phyloP scores from a whole-genome alignment of 2,329 filamentous ascomycete genomes.

The Aspergillus quadrilineatus region DNA sequence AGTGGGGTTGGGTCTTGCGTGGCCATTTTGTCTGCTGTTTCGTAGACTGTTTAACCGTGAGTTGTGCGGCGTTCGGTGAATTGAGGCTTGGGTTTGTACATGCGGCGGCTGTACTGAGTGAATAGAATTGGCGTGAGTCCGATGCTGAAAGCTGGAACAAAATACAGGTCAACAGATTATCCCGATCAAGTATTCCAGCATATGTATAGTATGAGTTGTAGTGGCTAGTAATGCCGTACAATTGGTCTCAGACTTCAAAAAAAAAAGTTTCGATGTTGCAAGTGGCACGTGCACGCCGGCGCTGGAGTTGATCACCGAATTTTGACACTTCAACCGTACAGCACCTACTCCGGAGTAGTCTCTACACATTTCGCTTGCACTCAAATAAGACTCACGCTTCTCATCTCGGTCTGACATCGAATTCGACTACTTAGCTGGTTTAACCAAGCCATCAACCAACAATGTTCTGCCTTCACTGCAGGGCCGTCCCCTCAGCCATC shows the following conservation, averaged over 20 bases:
- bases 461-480: constrained; percentile 38
- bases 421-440: not conserved
- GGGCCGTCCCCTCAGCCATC: constrained; percentile 31
- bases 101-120: not conserved
- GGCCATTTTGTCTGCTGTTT: constrained; percentile 31
- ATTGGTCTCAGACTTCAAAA: not conserved
- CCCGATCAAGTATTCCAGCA: not conserved
- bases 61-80: not conserved
- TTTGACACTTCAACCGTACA: constrained; percentile 28
- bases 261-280: constrained; percentile 19
- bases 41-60: not conserved
- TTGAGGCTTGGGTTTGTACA: not conserved
- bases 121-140: not conserved
- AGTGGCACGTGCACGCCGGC: constrained; percentile 34
- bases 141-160: not conserved
- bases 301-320: constrained; percentile 30
- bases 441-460: constrained; percentile 2
- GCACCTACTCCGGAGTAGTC: not conserved
- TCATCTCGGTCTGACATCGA: not conserved
- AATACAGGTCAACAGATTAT: not conserved
- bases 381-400: constrained; percentile 13
- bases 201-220: not conserved
- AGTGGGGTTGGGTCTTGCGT: constrained; percentile 37
- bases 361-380: constrained; percentile 12
- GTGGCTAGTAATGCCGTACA: not conserved